A percentile compares a stretch with the other conserved stretches of the same genome.
phyloP scores from a whole-genome alignment of 345 rosid genomes.

The Citropsis articulata region DNA sequence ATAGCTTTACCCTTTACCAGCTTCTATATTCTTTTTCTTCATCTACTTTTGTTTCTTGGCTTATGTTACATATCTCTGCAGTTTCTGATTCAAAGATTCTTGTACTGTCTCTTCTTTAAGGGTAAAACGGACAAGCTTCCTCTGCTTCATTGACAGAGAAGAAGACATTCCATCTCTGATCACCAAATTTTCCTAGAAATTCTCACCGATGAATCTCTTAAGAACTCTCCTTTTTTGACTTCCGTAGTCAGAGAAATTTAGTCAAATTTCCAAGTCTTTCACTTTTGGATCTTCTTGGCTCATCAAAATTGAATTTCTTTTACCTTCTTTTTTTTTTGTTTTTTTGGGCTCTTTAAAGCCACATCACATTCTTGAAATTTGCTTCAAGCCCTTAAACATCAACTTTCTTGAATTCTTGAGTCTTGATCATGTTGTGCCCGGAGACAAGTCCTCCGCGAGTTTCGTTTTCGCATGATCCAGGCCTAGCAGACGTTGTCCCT shows the following conservation, averaged over 20 bases:
- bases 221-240: constrained; percentile 6
- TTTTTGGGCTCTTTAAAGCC: background rate
- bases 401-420: background rate
- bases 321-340: background rate
- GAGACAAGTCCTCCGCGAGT: constrained; percentile 51
- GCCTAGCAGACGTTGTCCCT: constrained; percentile 30
- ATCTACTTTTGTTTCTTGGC: background rate
- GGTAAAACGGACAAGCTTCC: constrained; percentile 10
- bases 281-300: constrained; percentile 15
- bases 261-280: constrained; percentile 13
- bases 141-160: constrained; percentile 22
- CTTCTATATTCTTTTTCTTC: background rate
- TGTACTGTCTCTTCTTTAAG: background rate
- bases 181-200: constrained; percentile 4
- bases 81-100: background rate
- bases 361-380: background rate
- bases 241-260: background rate
- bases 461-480: constrained; percentile 55
- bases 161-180: constrained; percentile 12
- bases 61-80: background rate
- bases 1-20: background rate
- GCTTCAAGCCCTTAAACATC: background rate
- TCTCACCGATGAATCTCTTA: background rate
- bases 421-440: constrained; percentile 40
- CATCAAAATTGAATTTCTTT: constrained; percentile 24